These are phyloP conservation scores for Ramaria sp. DNA, from an alignment of 768 basidiomycete genomes.

Conservation along the genomic window DNA sequence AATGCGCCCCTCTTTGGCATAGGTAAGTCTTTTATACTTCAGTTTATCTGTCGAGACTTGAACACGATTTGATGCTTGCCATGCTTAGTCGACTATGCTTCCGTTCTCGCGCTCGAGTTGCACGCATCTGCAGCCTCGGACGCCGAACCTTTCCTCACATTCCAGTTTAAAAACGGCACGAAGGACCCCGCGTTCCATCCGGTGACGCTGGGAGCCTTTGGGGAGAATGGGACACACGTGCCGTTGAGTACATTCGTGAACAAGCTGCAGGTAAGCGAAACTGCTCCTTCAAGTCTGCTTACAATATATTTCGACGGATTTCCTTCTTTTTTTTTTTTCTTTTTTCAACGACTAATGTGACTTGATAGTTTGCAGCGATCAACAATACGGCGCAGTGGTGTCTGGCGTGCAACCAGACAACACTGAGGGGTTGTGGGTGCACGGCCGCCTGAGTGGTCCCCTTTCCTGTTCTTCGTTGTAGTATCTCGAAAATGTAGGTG, in stretches of 20 bases:
- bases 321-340: too few relatives aligned
- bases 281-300: background rate
- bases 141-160: conserved; percentile 68
- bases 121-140: conserved; percentile 66
- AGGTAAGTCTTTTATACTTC: background rate
- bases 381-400: conserved; percentile 11
- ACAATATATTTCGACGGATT: too few relatives aligned
- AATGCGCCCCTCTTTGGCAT: conserved; percentile 17
- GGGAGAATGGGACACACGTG: conserved; percentile 55
- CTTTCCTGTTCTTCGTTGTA: too few relatives aligned
- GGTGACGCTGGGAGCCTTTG: conserved; percentile 56
- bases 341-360: background rate
- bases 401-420: conserved; percentile 10
- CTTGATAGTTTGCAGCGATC: conserved; percentile 10
- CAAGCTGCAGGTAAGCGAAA: conserved; percentile 50
- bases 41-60: background rate
- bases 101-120: conserved; percentile 70
- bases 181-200: conserved; percentile 35
- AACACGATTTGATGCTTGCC: background rate
- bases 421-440: conserved; percentile 6
- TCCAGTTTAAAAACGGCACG: conserved; percentile 83
- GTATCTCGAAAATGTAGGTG: too few relatives aligned
- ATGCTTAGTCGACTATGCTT: conserved; percentile 53
- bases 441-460: too few relatives aligned
- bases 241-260: conserved; percentile 81